Base-by-base conservation (phyloP, 2,329 filamentous ascomycete species). In the Metarhizium humberi region DNA sequence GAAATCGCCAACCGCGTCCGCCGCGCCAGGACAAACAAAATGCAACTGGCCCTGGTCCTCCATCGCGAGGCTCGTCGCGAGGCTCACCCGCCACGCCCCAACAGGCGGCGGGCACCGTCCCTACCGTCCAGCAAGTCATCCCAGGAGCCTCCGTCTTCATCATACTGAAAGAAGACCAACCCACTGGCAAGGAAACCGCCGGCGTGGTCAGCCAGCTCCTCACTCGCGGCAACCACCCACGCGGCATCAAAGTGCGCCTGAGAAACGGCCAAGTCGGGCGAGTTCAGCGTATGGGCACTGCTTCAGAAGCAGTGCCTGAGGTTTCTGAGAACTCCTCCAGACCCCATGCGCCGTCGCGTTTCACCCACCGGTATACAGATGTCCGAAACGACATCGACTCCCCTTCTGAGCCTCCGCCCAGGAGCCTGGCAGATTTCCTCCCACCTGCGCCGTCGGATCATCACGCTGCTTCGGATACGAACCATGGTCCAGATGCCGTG, bases 191-290 rank as follows among this genome's bases (percentile, higher is more conserved):
- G 49, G 84, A 89, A 62, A 87, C 90, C 1, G 73, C 76, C 48
- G 88, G 88, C 29, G 69, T 76, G 5, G 82, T 92, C 1, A 76
- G 78, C 53, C 81, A 90, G 49, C 68, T 92, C 0, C 75, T 92
- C 50, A 92, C 88, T 2, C 75, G 80, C 1, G 86, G 87, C 30
- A 82, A 92, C 61, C 88, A 92, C 63, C 86, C 87, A 3, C 78
- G 86, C 10, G 88, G 88, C 40, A 88, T 92, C 72, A 92, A 92
- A 69, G 87, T 92, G 29, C 81, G 88, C 2, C 74, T 92, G 6
- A 71, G 74, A 1, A 86, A 88, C 66, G 88, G 88, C 1, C 77
- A 86, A 30, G 81, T 92, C 3, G 88, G 88, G 2, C 74, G 88
- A 16, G 88, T 92, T 32, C 88, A 92, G 69, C 74, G 77, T 48